Evolutionary conservation across 768 basidiomycete species (phyloP), one percentile per base, ranked within the genome.

Genomic region (Leccinellum albellum): DNA sequence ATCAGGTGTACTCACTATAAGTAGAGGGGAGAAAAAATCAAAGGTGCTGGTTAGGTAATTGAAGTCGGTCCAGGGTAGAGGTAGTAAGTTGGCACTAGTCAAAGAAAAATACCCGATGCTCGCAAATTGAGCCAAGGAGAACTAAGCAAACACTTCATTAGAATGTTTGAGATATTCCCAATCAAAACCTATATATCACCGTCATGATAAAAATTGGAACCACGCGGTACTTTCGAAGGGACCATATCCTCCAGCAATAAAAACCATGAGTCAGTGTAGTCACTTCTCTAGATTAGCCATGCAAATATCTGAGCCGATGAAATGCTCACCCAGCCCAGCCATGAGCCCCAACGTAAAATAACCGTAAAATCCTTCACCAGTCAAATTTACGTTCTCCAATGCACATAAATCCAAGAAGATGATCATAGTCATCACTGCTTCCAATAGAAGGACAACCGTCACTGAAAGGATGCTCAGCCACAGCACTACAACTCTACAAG

Each of bases 241-340:
- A 37, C 20, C 53, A 50, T 58, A 69, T 62, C 58, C 60, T 50
- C 65, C 68, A 69, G 47, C 62, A 67, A 54, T 53, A 62, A 31
- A 69, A 67, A 9, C 59, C 42, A 3, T 69, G 67, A 46, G 45
- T 46, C 7, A 26, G 7, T 26, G 15, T 46, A 17, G 15, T 9
- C 24, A 46, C 45, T 46, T 15, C 45, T 46, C 45, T 46, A 10
- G 42, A 44, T 44, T 21, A 44, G 42, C 5, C 21, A 20, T 6
- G 10, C 6, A 44, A 14, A 20, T 20, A 10, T 23, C 21, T 44
- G 2, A 21, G 21, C 6, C 13, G 12, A 44, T 14, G 20, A 21
- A 12, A 12, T 44, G 21, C 42, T 44, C 21, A 44, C 42, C 20
- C 3, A 44, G 1, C 3, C 42, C 42, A 20, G 42, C 6, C 21